Conservation (phyloP, 1,284 basidiomycete genomes). For the Dichomitus squalens region DNA sequence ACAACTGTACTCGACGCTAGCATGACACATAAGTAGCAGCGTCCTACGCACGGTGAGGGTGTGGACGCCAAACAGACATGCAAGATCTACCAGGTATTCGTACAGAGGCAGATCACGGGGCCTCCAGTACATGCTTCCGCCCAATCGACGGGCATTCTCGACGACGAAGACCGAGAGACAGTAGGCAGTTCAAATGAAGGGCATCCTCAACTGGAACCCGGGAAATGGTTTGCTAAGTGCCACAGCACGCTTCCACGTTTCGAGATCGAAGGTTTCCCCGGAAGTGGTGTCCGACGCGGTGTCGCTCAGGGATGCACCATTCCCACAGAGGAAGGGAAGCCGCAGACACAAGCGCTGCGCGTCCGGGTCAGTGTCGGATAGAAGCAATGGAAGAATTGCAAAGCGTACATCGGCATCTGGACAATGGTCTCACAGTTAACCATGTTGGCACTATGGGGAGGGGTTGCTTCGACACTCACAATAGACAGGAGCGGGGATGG, state of each 20-base stretch:
- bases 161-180: not conserved
- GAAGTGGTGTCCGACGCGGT: constrained; percentile 29
- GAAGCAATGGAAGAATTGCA: not conserved
- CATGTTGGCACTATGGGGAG: not conserved
- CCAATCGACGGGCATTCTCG: too few species aligned
- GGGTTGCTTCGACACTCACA: constrained; percentile 43
- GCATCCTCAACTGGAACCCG: not conserved
- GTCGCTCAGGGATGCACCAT: constrained; percentile 19
- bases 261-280: constrained; percentile 37
- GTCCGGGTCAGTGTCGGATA: not conserved
- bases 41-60: too few species aligned
- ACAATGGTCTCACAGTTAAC: constrained; percentile 5
- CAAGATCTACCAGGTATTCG: too few species aligned
- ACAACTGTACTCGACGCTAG: too few species aligned
- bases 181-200: not conserved
- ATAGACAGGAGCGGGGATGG: constrained; percentile 66
- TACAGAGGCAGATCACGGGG: too few species aligned
- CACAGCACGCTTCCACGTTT: constrained; percentile 32
- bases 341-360: constrained; percentile 50
- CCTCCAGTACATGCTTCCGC: too few species aligned
- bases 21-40: too few species aligned
- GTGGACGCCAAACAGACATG: too few species aligned
- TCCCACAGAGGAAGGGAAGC: constrained; percentile 17
- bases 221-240: not conserved
- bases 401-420: constrained; percentile 56